Evolutionary conservation across 1,284 basidiomycete genomes (phyloP).

Genomic region (Sanghuangporus weigelae): DNA sequence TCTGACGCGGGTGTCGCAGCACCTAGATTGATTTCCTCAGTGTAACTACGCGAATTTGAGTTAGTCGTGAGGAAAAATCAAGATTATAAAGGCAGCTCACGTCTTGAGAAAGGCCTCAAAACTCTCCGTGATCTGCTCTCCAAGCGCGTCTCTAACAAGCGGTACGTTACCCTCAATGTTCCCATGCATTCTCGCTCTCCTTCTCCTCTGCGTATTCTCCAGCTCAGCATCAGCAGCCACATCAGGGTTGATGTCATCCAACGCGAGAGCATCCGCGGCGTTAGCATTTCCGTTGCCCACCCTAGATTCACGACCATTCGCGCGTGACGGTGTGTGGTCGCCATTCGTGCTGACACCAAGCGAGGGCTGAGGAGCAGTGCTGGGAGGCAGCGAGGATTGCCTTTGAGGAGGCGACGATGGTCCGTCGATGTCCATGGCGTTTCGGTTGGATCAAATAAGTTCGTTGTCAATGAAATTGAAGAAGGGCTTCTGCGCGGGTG

Average conservation of each 20-base stretch:
- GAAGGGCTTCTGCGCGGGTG: too few relatives aligned
- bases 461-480: background rate
- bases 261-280: constrained; percentile 50
- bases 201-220: constrained; percentile 33
- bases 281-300: background rate
- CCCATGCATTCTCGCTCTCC: constrained; percentile 42
- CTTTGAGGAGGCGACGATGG: constrained; percentile 41
- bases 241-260: constrained; percentile 52
- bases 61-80: constrained; percentile 1
- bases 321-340: constrained; percentile 37
- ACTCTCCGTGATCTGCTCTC: constrained; percentile 87
- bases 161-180: constrained; percentile 66
- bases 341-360: constrained; percentile 34
- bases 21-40: constrained; percentile 71
- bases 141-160: constrained; percentile 86
- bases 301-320: constrained; percentile 32
- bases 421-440: constrained; percentile 37
- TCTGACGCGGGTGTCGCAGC: constrained; percentile 66
- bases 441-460: background rate
- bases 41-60: constrained; percentile 55
- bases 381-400: constrained; percentile 54
- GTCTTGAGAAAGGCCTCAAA: constrained; percentile 89
- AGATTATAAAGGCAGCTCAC: constrained; percentile 42
- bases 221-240: constrained; percentile 37
- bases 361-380: constrained; percentile 53